phyloP scores from a whole-genome alignment of 2,329 filamentous ascomycete genomes.

The Bipolaris victoriae region DNA sequence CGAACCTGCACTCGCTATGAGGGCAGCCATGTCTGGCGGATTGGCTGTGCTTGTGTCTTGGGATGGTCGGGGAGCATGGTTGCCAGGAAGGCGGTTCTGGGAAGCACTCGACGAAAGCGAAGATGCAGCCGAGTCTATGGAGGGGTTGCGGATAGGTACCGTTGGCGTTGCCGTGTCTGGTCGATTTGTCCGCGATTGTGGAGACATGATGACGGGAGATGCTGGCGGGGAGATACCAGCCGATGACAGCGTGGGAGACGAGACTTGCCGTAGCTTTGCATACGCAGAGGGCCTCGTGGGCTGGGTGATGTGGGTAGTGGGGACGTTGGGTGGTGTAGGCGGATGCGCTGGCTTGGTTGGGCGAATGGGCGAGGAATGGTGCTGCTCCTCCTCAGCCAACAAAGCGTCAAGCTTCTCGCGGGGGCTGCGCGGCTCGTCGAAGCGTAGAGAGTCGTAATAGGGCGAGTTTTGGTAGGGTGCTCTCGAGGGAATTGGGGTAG shows the following conservation, averaged over 20 bases:
- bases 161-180: constrained; percentile 37
- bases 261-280: constrained; percentile 44
- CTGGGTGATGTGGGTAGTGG: constrained; percentile 22
- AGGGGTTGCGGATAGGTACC: constrained; percentile 72
- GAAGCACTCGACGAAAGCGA: constrained; percentile 53
- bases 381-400: constrained; percentile 42
- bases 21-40: constrained; percentile 74
- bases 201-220: constrained; percentile 46
- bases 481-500: constrained; percentile 17
- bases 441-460: constrained; percentile 44
- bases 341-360: constrained; percentile 20
- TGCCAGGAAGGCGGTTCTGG: constrained; percentile 61
- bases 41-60: constrained; percentile 60
- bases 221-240: constrained; percentile 42
- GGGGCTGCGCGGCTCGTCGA: constrained; percentile 46
- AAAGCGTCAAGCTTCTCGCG: constrained; percentile 49
- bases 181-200: constrained; percentile 45
- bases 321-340: constrained; percentile 15
- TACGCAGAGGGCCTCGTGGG: constrained; percentile 36
- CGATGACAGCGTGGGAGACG: constrained; percentile 43
- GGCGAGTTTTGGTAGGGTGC: constrained; percentile 21
- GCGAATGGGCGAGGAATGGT: constrained; percentile 24
- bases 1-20: constrained; percentile 85
- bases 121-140: constrained; percentile 93
- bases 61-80: constrained; percentile 63